A percentile compares a stretch with the other conserved stretches of the same genome.
phyloP scores from a whole-genome alignment of 2,329 filamentous ascomycete genomes.

The Phyllosticta ampelicida region DNA sequence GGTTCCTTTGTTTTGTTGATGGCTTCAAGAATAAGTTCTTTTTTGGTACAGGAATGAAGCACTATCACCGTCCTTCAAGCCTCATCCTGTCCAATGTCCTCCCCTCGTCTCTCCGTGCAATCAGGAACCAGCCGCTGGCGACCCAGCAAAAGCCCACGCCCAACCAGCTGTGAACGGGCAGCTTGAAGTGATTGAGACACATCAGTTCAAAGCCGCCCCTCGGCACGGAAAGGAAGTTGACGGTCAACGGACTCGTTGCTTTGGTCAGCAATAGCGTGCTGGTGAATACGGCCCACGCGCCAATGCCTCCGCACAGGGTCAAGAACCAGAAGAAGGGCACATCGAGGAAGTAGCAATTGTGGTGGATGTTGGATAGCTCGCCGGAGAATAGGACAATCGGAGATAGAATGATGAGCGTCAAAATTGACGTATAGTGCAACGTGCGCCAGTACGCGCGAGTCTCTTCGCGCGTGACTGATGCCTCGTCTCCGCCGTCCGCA shows the following conservation, averaged over 20 bases:
- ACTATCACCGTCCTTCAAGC: slow-evolving; percentile 18
- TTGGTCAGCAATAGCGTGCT: slow-evolving; percentile 39
- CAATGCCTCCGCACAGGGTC: slow-evolving; percentile 38
- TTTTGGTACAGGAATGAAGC: not conserved
- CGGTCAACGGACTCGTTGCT: slow-evolving; percentile 40
- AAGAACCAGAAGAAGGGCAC: slow-evolving; percentile 47
- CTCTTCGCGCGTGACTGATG: slow-evolving; percentile 31
- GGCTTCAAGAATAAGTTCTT: too few species aligned
- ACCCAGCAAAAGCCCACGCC: slow-evolving; percentile 41
- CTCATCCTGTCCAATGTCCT: slow-evolving; percentile 22
- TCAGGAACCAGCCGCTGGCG: slow-evolving; percentile 39
- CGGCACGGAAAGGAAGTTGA: slow-evolving; percentile 40
- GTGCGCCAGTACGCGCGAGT: slow-evolving; percentile 42
- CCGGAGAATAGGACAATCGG: slow-evolving; percentile 41
- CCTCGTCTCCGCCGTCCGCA: not conserved
- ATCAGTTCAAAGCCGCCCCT: slow-evolving; percentile 39
- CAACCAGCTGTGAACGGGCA: slow-evolving; percentile 42
- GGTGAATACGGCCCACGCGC: slow-evolving; percentile 38
- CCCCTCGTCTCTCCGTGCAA: slow-evolving; percentile 33
- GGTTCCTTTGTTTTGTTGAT: too few species aligned
- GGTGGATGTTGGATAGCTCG: slow-evolving; percentile 37
- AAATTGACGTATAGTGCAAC: slow-evolving; percentile 41
- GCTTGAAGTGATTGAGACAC: slow-evolving; percentile 36
- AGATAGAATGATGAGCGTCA: slow-evolving; percentile 39
- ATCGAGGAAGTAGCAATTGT: slow-evolving; percentile 45